A percentile compares a stretch with the other conserved stretches of the same genome.
Evolutionary conservation across 1,284 basidiomycete species (phyloP).

Genomic region (Somion occarium): DNA sequence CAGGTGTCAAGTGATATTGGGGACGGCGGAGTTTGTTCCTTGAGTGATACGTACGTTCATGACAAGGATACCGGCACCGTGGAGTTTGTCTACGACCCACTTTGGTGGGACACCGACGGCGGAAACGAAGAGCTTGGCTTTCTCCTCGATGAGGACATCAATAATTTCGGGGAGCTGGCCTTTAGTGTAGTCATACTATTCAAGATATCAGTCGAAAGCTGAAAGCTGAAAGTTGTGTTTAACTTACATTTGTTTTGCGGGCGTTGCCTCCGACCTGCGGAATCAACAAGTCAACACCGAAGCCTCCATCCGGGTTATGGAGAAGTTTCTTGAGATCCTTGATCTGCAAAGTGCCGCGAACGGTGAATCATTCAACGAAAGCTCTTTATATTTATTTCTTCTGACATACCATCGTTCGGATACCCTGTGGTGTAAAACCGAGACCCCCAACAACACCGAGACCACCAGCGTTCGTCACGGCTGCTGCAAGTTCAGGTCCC

Average conservation of each 20-base stretch:
- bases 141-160: slow-evolving; percentile 83
- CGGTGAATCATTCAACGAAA: not conserved
- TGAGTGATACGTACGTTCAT: slow-evolving; percentile 59
- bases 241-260: slow-evolving; percentile 74
- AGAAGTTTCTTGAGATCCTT: slow-evolving; percentile 63
- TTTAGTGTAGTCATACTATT: slow-evolving; percentile 71
- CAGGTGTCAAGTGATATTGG: slow-evolving; percentile 80
- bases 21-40: no score
- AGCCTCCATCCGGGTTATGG: slow-evolving; percentile 65
- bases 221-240: not conserved
- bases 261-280: slow-evolving; percentile 77
- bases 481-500: slow-evolving; percentile 83
- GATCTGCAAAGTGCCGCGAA: slow-evolving; percentile 45
- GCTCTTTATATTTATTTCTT: slow-evolving; percentile 2
- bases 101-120: slow-evolving; percentile 80
- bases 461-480: slow-evolving; percentile 81
- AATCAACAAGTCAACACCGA: slow-evolving; percentile 80
- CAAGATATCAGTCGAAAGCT: not conserved
- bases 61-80: slow-evolving; percentile 72
- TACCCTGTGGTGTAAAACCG: slow-evolving; percentile 69
- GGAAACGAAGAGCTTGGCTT: slow-evolving; percentile 76
- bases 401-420: slow-evolving; percentile 44
- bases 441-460: slow-evolving; percentile 82
- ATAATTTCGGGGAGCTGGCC: slow-evolving; percentile 73
- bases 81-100: slow-evolving; percentile 69